These are phyloP conservation scores for Gossypium longicalyx DNA, from an alignment of 345 rosid species.

Conservation along the genomic window DNA sequence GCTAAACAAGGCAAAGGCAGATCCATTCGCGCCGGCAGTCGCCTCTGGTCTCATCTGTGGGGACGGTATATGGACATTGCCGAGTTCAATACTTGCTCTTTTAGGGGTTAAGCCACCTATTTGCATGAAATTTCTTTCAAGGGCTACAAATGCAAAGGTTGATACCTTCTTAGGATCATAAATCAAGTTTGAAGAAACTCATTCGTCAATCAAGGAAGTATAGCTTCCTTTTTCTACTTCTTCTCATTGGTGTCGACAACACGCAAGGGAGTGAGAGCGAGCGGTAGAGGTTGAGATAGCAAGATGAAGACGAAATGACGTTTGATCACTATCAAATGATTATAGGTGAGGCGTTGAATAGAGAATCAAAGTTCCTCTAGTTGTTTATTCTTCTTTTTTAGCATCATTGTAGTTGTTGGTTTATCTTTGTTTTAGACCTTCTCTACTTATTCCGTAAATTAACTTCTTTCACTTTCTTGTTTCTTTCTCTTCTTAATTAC, in stretches of 20 bases:
- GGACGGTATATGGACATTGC: constrained; percentile 70
- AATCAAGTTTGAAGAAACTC: constrained; percentile 1
- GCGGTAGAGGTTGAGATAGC: neutral
- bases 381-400: neutral
- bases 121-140: constrained; percentile 79
- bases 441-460: neutral
- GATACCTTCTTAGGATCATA: constrained; percentile 34
- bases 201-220: neutral
- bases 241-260: neutral
- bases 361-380: neutral
- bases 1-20: constrained; percentile 61
- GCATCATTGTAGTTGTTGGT: too few species aligned
- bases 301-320: neutral
- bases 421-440: neutral
- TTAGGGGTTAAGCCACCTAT: constrained; percentile 60
- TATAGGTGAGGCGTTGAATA: neutral
- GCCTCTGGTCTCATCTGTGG: constrained; percentile 89
- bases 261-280: neutral
- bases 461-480: neutral
- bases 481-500: neutral
- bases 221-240: neutral
- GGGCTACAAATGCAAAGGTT: constrained; percentile 42
- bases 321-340: neutral
- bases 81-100: constrained; percentile 62
- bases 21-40: constrained; percentile 66